These are phyloP conservation scores for Sesbania bispinosa DNA, from an alignment of 306 rosid genomes.

Conservation along the genomic window DNA sequence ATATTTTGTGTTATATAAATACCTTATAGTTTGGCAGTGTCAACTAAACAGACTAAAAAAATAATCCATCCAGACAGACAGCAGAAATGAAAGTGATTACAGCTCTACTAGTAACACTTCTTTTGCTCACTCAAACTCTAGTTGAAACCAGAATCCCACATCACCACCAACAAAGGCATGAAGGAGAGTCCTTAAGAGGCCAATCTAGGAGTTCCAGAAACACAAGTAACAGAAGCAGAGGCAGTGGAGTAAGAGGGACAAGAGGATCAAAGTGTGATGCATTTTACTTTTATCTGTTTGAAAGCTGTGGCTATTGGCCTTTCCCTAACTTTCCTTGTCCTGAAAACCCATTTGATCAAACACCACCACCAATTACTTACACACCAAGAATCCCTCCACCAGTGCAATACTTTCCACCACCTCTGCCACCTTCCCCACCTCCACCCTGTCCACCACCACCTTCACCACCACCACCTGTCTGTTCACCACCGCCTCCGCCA, in stretches of 20 bases:
- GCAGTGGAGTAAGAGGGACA: constrained; percentile 7
- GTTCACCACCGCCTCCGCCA: not conserved
- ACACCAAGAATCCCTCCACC: constrained; percentile 21
- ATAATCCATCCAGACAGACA: not conserved
- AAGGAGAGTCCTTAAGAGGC: constrained; percentile 29
- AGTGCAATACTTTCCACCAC: too few relatives aligned
- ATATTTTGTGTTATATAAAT: not conserved
- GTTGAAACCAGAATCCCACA: constrained; percentile 29
- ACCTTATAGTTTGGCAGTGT: not conserved
- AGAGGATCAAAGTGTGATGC: constrained; percentile 59
- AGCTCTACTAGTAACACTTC: constrained; percentile 29
- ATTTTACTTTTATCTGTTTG: constrained; percentile 54
- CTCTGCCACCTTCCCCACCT: not conserved
- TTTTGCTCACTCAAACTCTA: constrained; percentile 38
- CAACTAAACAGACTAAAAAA: not conserved
- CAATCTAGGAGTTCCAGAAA: constrained; percentile 3
- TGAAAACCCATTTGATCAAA: constrained; percentile 63
- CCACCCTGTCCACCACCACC: not conserved
- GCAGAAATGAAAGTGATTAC: constrained; percentile 58
- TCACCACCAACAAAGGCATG: constrained; percentile 27
- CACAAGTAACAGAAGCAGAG: constrained; percentile 1
- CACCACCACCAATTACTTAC: constrained; percentile 40
- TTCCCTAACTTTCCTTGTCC: constrained; percentile 60
- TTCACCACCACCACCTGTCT: not conserved
- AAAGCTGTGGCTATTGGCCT: constrained; percentile 76